Evolutionary conservation across 805 yeast genomes (phyloP).

Genomic region (Wickerhamomyces canadensis): DNA sequence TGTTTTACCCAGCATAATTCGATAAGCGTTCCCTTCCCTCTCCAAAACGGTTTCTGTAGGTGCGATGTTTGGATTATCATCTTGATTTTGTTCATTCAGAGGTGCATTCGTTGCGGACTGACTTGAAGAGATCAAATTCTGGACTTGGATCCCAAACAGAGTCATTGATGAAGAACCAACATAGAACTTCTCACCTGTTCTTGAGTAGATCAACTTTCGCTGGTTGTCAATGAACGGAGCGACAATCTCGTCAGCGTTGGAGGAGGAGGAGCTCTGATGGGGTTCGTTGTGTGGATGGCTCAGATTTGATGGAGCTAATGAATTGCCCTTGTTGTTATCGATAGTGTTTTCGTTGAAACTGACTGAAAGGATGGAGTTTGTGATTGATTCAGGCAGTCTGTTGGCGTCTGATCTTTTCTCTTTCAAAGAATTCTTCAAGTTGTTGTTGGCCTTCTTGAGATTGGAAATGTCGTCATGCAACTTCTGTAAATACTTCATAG

Average conservation of each 20-base stretch:
- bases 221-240: conserved; percentile 68
- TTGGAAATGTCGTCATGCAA: conserved; percentile 63
- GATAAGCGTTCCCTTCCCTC: conserved; percentile 72
- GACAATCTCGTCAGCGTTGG: conserved; percentile 42
- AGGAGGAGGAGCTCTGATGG: background rate
- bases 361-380: background rate
- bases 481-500: conserved; percentile 61
- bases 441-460: conserved; percentile 61
- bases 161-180: conserved; percentile 85
- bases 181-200: conserved; percentile 71
- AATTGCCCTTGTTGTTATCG: background rate
- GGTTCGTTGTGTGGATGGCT: background rate
- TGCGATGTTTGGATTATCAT: conserved; percentile 12
- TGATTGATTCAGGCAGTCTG: background rate
- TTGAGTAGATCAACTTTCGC: conserved; percentile 65
- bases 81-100: conserved; percentile 3
- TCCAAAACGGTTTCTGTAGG: conserved; percentile 53
- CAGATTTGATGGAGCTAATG: background rate
- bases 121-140: conserved; percentile 41
- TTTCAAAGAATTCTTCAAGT: conserved; percentile 34
- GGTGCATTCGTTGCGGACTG: background rate
- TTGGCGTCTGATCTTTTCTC: conserved; percentile 4
- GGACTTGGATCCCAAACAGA: conserved; percentile 70
- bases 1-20: conserved; percentile 61
- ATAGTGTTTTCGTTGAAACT: conserved; percentile 3